Conservation (phyloP, 108 stramenopile species). For the Pseudonitzschia delicatissima region DNA sequence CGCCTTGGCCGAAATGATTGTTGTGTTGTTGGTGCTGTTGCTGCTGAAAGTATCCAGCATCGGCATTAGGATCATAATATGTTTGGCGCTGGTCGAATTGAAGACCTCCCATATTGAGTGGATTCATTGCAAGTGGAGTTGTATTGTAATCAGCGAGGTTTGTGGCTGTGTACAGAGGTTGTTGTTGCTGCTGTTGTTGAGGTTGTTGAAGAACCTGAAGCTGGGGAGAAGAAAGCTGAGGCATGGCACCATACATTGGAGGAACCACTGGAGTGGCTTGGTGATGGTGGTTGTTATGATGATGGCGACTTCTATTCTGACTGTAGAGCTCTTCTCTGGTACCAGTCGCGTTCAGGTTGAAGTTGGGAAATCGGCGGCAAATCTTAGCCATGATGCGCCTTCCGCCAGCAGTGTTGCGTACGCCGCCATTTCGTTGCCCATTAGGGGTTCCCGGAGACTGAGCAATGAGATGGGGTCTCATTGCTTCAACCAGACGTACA, state of each 20-base stretch:
- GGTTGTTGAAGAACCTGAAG: conserved; percentile 8
- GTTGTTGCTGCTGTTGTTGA: conserved; percentile 17
- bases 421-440: conserved; percentile 71
- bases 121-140: conserved; percentile 6
- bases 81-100: conserved; percentile 35
- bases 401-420: conserved; percentile 93
- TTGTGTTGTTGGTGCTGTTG: conserved; percentile 10
- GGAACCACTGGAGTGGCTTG: background rate
- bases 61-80: conserved; percentile 32
- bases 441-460: conserved; percentile 50
- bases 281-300: conserved; percentile 19
- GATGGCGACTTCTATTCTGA: conserved; percentile 41
- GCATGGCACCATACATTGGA: conserved; percentile 21
- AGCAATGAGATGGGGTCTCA: conserved; percentile 87
- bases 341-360: conserved; percentile 57
- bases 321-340: conserved; percentile 39
- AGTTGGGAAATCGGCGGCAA: conserved; percentile 91
- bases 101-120: conserved; percentile 17
- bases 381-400: conserved; percentile 92
- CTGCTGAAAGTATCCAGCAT: conserved; percentile 32
- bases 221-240: conserved; percentile 1
- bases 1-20: conserved; percentile 32
- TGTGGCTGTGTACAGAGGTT: conserved; percentile 16
- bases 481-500: conserved; percentile 89
- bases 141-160: conserved; percentile 13